These are phyloP conservation scores for Physcomitrellopsis africana DNA, from an alignment of 225 moss, liverwort and hornwort species.

Conservation along the genomic window DNA sequence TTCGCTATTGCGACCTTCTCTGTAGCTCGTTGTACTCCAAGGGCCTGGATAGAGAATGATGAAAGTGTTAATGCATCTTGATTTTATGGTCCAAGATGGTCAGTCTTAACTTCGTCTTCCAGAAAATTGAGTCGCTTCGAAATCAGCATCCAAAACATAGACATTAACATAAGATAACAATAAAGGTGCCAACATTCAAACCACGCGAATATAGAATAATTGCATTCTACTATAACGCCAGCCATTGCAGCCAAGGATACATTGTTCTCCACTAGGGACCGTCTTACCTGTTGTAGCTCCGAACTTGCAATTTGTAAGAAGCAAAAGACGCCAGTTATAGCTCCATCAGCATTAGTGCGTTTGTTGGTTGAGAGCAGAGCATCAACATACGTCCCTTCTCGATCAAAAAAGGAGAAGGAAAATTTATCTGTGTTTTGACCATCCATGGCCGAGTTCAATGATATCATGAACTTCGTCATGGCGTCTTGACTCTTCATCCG, in stretches of 20 bases:
- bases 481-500: slow-evolving; percentile 51
- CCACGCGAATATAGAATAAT: neutral
- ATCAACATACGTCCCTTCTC: slow-evolving; percentile 52
- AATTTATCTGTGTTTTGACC: slow-evolving; percentile 54
- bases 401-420: slow-evolving; percentile 50
- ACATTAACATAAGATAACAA: neutral
- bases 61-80: neutral
- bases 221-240: neutral
- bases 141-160: neutral
- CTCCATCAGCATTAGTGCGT: slow-evolving; percentile 49
- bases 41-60: slow-evolving; percentile 40
- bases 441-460: slow-evolving; percentile 52
- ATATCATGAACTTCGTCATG: slow-evolving; percentile 63
- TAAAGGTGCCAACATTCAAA: neutral
- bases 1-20: slow-evolving; percentile 66
- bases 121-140: neutral
- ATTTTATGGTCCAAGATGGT: neutral
- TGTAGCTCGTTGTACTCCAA: slow-evolving; percentile 61
- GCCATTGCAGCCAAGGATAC: neutral
- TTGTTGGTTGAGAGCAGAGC: slow-evolving; percentile 56
- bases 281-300: slow-evolving; percentile 56
- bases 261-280: neutral
- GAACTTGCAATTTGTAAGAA: slow-evolving; percentile 63
- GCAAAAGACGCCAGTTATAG: slow-evolving; percentile 60
- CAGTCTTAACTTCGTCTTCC: neutral